Conservation (phyloP, 177 flowering plant species). For the Vitis hybrid region DNA sequence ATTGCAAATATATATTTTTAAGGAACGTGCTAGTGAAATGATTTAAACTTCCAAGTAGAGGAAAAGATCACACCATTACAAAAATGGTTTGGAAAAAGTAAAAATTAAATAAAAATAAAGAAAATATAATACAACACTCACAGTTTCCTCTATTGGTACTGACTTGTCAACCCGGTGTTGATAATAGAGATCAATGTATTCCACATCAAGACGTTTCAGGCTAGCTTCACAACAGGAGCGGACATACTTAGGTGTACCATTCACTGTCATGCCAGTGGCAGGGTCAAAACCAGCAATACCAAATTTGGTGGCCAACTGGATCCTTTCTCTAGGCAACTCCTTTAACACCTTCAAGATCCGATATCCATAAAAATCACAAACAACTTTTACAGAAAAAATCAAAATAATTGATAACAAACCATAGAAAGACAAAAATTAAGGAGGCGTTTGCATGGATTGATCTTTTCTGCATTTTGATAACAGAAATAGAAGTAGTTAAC, state of each 20-base stretch:
- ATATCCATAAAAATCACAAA: too few relatives aligned
- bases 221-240: slow-evolving; percentile 61
- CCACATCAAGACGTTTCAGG: slow-evolving; percentile 55
- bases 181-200: slow-evolving; percentile 67
- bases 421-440: too few relatives aligned
- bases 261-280: slow-evolving; percentile 9
- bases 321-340: slow-evolving; percentile 59
- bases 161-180: slow-evolving; percentile 53
- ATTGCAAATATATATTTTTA: not conserved
- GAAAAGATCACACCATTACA: too few relatives aligned
- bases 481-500: too few relatives aligned
- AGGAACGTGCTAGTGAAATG: not conserved
- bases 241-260: slow-evolving; percentile 54
- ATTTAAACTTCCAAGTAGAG: too few relatives aligned
- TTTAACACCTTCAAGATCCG: slow-evolving; percentile 51
- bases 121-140: slow-evolving; percentile 17
- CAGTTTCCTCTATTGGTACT: slow-evolving; percentile 66
- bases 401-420: too few relatives aligned
- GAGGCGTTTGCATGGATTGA: too few relatives aligned
- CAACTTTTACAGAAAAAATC: too few relatives aligned
- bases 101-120: too few relatives aligned
- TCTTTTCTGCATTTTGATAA: too few relatives aligned
- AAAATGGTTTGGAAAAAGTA: too few relatives aligned
- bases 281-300: slow-evolving; percentile 22
- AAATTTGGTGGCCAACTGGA: slow-evolving; percentile 70